Percentiles rank a stretch among this genome's conserved stretches.
These are phyloP conservation scores for Avena sativa DNA, from an alignment of 176 grass and related monocot genomes.

Conservation along the genomic window DNA sequence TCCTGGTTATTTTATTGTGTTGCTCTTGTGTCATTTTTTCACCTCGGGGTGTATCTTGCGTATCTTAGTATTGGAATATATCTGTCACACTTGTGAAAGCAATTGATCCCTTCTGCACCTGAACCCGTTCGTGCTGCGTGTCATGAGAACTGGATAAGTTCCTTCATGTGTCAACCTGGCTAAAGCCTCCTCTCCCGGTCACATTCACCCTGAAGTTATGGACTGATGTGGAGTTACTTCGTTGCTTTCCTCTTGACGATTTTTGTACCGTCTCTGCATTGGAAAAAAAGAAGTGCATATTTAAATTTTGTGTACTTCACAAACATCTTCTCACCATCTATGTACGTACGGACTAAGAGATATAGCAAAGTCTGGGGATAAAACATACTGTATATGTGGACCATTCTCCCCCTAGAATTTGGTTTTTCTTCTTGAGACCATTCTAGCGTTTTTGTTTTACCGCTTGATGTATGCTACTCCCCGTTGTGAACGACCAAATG, in stretches of 20 bases:
- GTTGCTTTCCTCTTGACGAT: background rate
- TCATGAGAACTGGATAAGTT: slow-evolving; percentile 19
- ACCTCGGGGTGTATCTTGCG: background rate
- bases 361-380: no score
- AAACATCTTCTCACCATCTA: background rate
- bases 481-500: background rate
- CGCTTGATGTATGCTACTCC: no score
- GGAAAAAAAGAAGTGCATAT: background rate
- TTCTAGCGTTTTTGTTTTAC: background rate
- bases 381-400: no score
- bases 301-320: background rate
- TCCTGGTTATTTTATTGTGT: background rate
- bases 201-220: background rate
- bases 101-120: background rate
- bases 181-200: background rate
- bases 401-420: no score
- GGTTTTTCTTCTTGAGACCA: background rate
- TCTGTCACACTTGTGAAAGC: slow-evolving; percentile 32
- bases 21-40: background rate
- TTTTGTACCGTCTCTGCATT: background rate
- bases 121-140: background rate
- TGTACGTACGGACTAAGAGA: no score
- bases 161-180: background rate
- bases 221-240: background rate
- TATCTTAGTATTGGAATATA: slow-evolving; percentile 10